Base-by-base conservation (phyloP, 768 basidiomycete genomes). In the Holtermannia corniformis region DNA sequence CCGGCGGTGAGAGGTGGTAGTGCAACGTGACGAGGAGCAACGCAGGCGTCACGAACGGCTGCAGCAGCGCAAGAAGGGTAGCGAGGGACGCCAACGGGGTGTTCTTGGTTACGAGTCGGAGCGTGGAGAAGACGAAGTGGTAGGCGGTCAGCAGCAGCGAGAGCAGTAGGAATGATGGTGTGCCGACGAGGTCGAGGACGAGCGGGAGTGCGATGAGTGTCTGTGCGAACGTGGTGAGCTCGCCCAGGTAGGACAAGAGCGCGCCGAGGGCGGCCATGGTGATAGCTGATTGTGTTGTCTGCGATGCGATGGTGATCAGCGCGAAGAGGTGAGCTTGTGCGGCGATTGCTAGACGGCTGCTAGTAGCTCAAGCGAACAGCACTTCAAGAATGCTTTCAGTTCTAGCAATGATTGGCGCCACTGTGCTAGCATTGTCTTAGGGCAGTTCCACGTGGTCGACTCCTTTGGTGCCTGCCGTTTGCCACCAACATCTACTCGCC, bases 151-250 rank as follows among this genome's bases (percentile, higher is more conserved):
- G 62, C 13, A 74, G 55, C 0, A 74, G 66, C 3, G 73, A 74
- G 3, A 71, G 66, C 4, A 74, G 59, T 25, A 74, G 67, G 60
- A 74, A 74, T 3, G 68, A 70, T 5, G 67, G 67, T 19, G 69
- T 65, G 11, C 72, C 72, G 26, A 73, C 61, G 12, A 68, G 57
- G 45, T 72, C 68, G 23, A 73, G 58, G 1, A 64, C 55, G 55
- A 72, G 66, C 4, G 72, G 72, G n/a, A 73, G 55, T 5, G 64
- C 65, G 47, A 71, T 44, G 22, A 73, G 56, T 47, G 71, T 64
- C 44, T 70, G 69, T 5, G 57, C 52, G 47, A 70, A 71, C 19
- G 71, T 66, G 25, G 65, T 62, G 49, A 61, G 48, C 4, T 60
- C 64, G 23, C 60, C 59, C 2, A 54, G 54, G 24, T 61, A 55